Evolutionary conservation across 768 basidiomycete genomes (phyloP).

Genomic region (Russula abietina): DNA sequence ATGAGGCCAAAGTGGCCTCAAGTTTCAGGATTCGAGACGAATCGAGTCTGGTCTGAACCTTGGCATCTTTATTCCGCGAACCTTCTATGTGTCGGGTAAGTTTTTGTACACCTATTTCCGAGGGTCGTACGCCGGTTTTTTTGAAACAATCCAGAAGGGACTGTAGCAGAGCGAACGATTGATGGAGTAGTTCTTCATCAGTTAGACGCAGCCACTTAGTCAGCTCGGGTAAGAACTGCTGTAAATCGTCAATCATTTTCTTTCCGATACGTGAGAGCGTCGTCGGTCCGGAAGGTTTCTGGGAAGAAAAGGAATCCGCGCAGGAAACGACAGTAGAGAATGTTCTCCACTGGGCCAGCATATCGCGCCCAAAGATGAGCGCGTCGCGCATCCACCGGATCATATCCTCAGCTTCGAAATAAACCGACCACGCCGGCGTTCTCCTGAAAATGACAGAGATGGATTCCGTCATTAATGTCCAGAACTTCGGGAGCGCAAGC

Average conservation of each 20-base stretch:
- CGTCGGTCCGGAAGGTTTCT: slow-evolving; percentile 29
- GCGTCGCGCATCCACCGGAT: slow-evolving; percentile 98
- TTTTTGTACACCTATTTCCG: slow-evolving; percentile 51
- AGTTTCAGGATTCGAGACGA: slow-evolving; percentile 55
- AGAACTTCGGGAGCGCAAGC: slow-evolving; percentile 59
- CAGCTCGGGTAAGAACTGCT: slow-evolving; percentile 72
- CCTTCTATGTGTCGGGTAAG: slow-evolving; percentile 60
- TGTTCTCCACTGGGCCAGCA: slow-evolving; percentile 72
- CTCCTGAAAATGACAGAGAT: slow-evolving; percentile 80
- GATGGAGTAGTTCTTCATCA: slow-evolving; percentile 85
- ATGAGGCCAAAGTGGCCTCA: slow-evolving; percentile 58
- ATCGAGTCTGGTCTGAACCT: slow-evolving; percentile 50
- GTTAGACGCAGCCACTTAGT: slow-evolving; percentile 88
- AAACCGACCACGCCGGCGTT: slow-evolving; percentile 77
- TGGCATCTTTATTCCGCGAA: slow-evolving; percentile 46
- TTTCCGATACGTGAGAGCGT: slow-evolving; percentile 57
- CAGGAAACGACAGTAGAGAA: slow-evolving; percentile 52
- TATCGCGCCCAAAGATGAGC: slow-evolving; percentile 83
- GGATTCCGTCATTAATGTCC: slow-evolving; percentile 75
- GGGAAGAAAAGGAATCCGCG: slow-evolving; percentile 29
- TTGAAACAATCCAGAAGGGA: slow-evolving; percentile 73
- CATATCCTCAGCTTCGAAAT: slow-evolving; percentile 80
- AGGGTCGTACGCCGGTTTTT: slow-evolving; percentile 51
- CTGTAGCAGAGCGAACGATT: slow-evolving; percentile 79
- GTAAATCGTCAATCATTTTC: slow-evolving; percentile 72